phyloP scores from a whole-genome alignment of 2,329 filamentous ascomycete species.

The Fusarium globosum region DNA sequence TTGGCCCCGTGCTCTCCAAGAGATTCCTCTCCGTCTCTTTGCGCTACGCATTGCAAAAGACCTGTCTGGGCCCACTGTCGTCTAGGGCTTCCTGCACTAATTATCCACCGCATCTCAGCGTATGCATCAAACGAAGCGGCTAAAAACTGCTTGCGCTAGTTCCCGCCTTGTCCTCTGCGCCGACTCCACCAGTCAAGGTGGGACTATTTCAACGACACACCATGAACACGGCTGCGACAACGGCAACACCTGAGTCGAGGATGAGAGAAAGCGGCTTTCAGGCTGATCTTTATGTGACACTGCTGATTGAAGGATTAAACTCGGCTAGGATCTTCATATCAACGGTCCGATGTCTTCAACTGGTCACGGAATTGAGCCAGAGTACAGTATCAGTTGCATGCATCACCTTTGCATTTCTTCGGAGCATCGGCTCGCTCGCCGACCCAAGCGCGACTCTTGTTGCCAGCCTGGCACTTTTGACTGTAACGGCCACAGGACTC shows the following conservation, averaged over 20 bases:
- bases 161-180: slow-evolving; percentile 42
- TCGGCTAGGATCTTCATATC: background rate
- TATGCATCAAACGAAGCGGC: slow-evolving; percentile 48
- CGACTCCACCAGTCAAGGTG: slow-evolving; percentile 35
- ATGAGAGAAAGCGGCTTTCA: background rate
- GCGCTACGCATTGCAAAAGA: slow-evolving; percentile 23
- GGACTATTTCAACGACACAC: slow-evolving; percentile 46
- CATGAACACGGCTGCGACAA: slow-evolving; percentile 39
- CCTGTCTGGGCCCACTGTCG: slow-evolving; percentile 22
- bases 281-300: slow-evolving; percentile 15
- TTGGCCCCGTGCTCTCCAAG: slow-evolving; percentile 20
- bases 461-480: slow-evolving; percentile 18
- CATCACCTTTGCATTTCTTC: slow-evolving; percentile 3
- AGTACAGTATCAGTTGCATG: background rate
- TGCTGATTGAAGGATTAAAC: background rate
- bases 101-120: slow-evolving; percentile 16
- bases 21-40: slow-evolving; percentile 14
- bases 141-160: slow-evolving; percentile 44
- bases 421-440: slow-evolving; percentile 28
- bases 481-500: background rate
- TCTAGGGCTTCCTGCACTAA: slow-evolving; percentile 12
- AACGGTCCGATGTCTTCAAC: background rate
- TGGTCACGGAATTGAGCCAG: background rate
- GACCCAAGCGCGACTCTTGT: slow-evolving; percentile 30
- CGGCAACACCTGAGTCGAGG: slow-evolving; percentile 17